A percentile compares a stretch with the other conserved stretches of the same genome.
phyloP scores from a whole-genome alignment of 2,329 filamentous ascomycete genomes.

The Colletotrichum sp. region DNA sequence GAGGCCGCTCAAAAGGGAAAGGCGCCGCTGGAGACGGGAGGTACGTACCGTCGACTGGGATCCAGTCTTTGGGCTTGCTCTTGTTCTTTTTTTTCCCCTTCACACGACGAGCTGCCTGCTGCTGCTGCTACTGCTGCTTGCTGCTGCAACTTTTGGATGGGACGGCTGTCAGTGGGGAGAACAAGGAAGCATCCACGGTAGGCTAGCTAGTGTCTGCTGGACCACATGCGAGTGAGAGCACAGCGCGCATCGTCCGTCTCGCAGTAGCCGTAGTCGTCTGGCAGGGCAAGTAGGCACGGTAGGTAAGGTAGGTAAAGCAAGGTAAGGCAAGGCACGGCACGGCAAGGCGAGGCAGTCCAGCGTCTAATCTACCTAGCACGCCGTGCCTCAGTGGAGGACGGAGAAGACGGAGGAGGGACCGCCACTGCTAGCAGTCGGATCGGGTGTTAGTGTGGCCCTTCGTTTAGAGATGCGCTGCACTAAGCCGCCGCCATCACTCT shows the following conservation, averaged over 20 bases:
- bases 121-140: not conserved
- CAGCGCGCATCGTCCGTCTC: not conserved
- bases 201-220: not conserved
- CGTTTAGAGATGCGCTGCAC: not conserved
- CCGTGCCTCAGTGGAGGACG: not conserved
- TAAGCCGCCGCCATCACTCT: slow-evolving; percentile 11
- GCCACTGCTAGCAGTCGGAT: not conserved
- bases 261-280: not conserved
- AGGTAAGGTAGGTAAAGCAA: not conserved
- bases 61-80: not conserved
- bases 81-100: not conserved
- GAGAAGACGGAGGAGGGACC: not conserved
- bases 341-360: not conserved
- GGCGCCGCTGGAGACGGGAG: not conserved
- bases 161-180: not conserved
- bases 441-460: not conserved
- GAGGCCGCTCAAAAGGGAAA: not conserved
- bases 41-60: not conserved
- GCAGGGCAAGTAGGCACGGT: not conserved
- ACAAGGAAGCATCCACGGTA: not conserved
- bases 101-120: not conserved
- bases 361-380: not conserved
- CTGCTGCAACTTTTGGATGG: not conserved
- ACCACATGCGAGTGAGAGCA: not conserved
- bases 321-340: not conserved